phyloP scores from a whole-genome alignment of 345 rosid genomes.

The Populus simonii region DNA sequence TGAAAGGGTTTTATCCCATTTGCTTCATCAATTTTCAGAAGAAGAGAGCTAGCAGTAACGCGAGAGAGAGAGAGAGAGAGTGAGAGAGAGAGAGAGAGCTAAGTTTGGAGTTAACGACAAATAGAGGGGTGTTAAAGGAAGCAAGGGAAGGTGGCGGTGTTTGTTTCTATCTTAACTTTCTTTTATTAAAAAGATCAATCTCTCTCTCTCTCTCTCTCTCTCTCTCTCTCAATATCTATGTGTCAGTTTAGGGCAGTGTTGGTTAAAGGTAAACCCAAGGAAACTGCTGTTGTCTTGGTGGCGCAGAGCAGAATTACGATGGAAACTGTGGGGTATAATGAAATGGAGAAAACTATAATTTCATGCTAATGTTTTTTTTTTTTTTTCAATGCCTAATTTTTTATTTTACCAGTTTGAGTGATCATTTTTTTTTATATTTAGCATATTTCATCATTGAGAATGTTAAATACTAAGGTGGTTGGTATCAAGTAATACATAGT shows the following conservation, averaged over 20 bases:
- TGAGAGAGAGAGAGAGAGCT: neutral
- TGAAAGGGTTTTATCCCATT: neutral
- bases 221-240: constrained; percentile 20
- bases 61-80: neutral
- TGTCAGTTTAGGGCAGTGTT: constrained; percentile 21
- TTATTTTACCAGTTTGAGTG: neutral
- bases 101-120: neutral
- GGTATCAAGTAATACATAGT: too few species aligned
- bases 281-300: neutral
- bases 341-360: neutral
- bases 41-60: neutral
- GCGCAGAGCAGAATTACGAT: constrained; percentile 15
- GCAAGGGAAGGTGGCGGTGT: neutral
- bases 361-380: neutral
- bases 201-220: neutral
- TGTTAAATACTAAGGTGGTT: too few species aligned
- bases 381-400: neutral
- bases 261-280: constrained; percentile 19
- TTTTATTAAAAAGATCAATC: neutral
- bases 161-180: neutral
- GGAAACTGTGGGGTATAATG: neutral
- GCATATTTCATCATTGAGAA: too few species aligned
- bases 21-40: neutral
- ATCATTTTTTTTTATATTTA: too few species aligned
- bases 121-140: neutral